Base-by-base conservation (phyloP, 176 grass and related monocot species). In the Oryza longistaminata region DNA sequence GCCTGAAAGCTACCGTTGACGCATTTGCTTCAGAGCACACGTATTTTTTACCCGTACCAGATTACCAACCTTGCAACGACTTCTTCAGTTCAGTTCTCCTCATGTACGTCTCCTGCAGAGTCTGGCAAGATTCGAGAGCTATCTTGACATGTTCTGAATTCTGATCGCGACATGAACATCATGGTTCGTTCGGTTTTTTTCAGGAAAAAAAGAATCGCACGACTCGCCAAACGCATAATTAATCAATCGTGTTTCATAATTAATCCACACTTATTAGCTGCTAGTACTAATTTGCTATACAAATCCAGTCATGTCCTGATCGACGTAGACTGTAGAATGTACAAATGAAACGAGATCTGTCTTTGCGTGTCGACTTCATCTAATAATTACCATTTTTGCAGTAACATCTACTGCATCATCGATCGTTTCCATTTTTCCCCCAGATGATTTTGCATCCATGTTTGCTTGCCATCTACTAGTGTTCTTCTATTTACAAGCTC, bases 401-500 rank as follows among this genome's bases (percentile, higher is more conserved):
- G 52, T 35, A 78, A 17, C n/a, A 66, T 66, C 53, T 4, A 37
- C 19, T 55, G 15, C 52, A 55, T 21, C 52, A 2, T 52, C 42
- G 8, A n/a, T 66, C 42, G 2, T 16, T 27, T 1, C 17, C 2
- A 43, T 24, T 24, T 39, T 9, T 37, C 17, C 17, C 14, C 69
- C 2, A n/a, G 8, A 62, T 62, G 21, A 61, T 58, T 58, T 78
- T 77, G 75, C 55, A 66, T 16, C 10, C 44, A 49, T 80, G 17
- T 46, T 67, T 79, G 77, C 62, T 79, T 19, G 62, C 8, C 69
- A 80, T 61, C 76, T 81, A 66, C 55, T 19, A 10, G 58, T 22
- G 34, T 71, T 11, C 1, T 76, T 39, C 1, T 88, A 89, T 87
- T 45, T 87, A 90, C 84, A 87, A 68, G 43, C 50, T 49, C 53